Percentiles rank a stretch among this genome's conserved stretches.
Evolutionary conservation across 495 filamentous ascomycete genomes (phyloP).

Genomic region (Talaromyces trachyspermus): DNA sequence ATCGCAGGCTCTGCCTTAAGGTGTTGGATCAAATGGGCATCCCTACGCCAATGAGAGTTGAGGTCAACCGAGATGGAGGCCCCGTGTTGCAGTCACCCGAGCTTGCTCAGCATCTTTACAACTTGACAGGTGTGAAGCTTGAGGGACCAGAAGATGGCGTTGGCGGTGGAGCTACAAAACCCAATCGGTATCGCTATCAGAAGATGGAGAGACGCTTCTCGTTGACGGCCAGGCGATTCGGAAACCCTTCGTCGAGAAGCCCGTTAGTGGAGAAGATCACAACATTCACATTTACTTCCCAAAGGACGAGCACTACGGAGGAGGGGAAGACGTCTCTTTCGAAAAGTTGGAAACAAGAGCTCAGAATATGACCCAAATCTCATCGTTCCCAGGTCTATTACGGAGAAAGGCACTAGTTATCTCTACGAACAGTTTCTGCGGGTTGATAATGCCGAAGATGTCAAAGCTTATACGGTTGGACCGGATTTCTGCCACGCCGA

Average conservation of each 20-base stretch:
- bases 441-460: conserved; percentile 93
- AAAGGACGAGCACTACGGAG: conserved; percentile 61
- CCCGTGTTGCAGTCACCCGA: conserved; percentile 69
- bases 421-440: conserved; percentile 96
- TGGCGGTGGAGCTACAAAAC: conserved; percentile 50
- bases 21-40: conserved; percentile 86
- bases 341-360: conserved; percentile 97
- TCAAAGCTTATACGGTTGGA: conserved; percentile 97
- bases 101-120: conserved; percentile 67
- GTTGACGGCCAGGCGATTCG: conserved; percentile 76
- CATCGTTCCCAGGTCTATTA: conserved; percentile 67
- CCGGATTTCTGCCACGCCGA: conserved; percentile 92
- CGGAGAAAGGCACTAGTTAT: conserved; percentile 72
- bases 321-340: conserved; percentile 89
- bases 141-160: conserved; percentile 67
- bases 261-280: conserved; percentile 95
- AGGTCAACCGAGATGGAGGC: conserved; percentile 91
- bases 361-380: conserved; percentile 81
- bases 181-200: conserved; percentile 69
- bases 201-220: conserved; percentile 77
- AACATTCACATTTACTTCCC: conserved; percentile 98
- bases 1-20: conserved; percentile 78
- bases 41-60: conserved; percentile 79
- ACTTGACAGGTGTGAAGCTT: conserved; percentile 71
- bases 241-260: conserved; percentile 98